Conservation (phyloP, 2,329 filamentous ascomycete species). For the Diplocarpon rosae region DNA sequence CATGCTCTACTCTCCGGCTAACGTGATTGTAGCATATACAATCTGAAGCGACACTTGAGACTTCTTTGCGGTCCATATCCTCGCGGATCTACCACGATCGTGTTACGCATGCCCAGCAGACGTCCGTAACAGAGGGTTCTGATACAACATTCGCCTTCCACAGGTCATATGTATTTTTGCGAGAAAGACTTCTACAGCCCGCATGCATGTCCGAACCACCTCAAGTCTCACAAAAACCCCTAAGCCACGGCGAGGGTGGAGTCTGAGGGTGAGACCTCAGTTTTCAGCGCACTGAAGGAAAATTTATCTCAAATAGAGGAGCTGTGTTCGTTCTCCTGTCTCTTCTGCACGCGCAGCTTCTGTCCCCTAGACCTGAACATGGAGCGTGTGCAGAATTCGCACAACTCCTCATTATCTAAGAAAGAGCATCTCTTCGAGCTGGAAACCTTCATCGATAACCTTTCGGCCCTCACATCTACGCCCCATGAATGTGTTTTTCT, state of each 20-base stretch:
- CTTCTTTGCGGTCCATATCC: neutral
- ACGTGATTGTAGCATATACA: neutral
- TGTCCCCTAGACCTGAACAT: neutral
- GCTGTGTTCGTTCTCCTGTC: neutral
- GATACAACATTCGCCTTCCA: neutral
- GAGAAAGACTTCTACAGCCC: neutral
- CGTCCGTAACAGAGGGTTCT: neutral
- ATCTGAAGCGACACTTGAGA: slow-evolving; percentile 2
- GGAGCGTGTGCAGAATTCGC: neutral
- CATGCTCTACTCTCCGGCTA: neutral
- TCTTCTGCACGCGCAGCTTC: neutral
- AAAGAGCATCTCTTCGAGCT: too few species aligned
- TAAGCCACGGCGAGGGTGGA: neutral
- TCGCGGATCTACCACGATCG: neutral
- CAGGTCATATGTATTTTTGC: neutral
- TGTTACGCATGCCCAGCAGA: neutral
- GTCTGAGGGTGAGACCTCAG: neutral
- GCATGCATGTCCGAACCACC: neutral
- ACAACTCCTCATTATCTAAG: neutral
- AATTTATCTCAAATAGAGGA: neutral
- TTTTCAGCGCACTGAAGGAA: neutral
- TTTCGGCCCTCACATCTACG: too few species aligned
- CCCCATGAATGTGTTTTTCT: too few species aligned
- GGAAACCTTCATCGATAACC: too few species aligned
- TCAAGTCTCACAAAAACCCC: neutral